These are phyloP conservation scores for Glycine tomentella DNA, from an alignment of 306 rosid species.

Conservation along the genomic window DNA sequence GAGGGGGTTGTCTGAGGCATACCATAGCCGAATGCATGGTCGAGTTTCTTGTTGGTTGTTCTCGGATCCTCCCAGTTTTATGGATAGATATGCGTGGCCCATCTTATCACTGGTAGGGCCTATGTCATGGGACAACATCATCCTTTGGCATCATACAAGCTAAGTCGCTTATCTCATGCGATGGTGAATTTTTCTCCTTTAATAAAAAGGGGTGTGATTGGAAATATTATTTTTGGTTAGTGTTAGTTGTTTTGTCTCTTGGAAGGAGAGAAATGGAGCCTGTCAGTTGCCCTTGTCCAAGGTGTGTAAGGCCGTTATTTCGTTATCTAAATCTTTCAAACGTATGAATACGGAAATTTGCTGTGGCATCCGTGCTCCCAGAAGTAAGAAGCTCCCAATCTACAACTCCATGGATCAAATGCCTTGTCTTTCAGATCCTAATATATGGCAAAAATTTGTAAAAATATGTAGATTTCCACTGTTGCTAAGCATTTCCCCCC, in stretches of 20 bases:
- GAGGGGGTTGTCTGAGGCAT: neutral
- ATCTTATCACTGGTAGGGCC: neutral
- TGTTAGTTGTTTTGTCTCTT: constrained; percentile 17
- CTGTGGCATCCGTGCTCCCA: neutral
- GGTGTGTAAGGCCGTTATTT: constrained; percentile 58
- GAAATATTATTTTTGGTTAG: neutral
- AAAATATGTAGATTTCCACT: too few species aligned
- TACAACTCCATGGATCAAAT: neutral
- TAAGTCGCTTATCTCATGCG: neutral
- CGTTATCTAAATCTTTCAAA: constrained; percentile 40
- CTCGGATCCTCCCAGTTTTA: neutral
- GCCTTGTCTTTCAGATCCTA: constrained; percentile 14
- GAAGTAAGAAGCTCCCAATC: constrained; percentile 3
- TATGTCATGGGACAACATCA: neutral
- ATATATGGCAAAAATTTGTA: neutral
- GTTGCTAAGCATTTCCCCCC: too few species aligned
- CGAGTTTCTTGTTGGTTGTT: constrained; percentile 10
- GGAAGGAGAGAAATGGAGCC: neutral
- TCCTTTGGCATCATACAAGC: neutral
- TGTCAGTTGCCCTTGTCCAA: constrained; percentile 32
- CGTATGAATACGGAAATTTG: constrained; percentile 26
- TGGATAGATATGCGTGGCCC: constrained; percentile 32
- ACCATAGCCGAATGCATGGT: neutral
- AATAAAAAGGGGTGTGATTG: too few species aligned
- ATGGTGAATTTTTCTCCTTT: neutral